Evolutionary conservation across 805 yeast species (phyloP), one percentile per base, ranked within the genome.

Genomic region (Schwanniomyces polymorphus): DNA sequence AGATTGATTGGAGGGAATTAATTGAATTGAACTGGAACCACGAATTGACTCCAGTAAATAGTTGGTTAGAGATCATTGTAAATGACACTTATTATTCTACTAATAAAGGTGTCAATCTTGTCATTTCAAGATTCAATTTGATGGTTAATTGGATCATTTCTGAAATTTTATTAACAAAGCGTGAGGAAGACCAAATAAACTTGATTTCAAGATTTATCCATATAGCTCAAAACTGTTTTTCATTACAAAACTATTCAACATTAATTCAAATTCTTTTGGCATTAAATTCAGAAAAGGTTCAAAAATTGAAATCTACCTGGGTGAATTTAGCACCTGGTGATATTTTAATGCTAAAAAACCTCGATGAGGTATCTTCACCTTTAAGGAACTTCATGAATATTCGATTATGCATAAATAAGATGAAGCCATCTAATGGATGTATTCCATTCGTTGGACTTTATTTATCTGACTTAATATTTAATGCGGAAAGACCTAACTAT

Each of bases 131-230:
- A 50, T 94, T 91, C 74, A 91, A 92, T 60, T 70, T 92, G 49
- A 84, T 88, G 71, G 91, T 88, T 6, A 89, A 88, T 57, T 92
- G 98, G 98, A 84, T 91, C 35, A 82, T 88, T 28, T 88, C 97
- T 0, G 97, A 92, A 68, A 81, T 94, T 46, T 64, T 90, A 12
- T 69, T 92, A 50, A 89, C 97, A 8, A 75, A 74, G 46, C 70
- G 76, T 38, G 72, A 79, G 23, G 73, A 71, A 2, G 80, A 88
- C 54, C 75, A 92, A 53, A 80, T 83, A 38, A 75, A 81, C 46
- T 78, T 91, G 1, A 79, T 91, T n/a, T 84, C 90, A n/a, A 75
- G 92, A 54, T 90, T 88, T 57, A 89, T 92, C 48, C 96, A 89
- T 56, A 70, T 92, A 46, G 97, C 97, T 0, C 84, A 84, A 47